Conservation (phyloP, 1,284 basidiomycete species). For the Cryptococcus jaspeensis region DNA sequence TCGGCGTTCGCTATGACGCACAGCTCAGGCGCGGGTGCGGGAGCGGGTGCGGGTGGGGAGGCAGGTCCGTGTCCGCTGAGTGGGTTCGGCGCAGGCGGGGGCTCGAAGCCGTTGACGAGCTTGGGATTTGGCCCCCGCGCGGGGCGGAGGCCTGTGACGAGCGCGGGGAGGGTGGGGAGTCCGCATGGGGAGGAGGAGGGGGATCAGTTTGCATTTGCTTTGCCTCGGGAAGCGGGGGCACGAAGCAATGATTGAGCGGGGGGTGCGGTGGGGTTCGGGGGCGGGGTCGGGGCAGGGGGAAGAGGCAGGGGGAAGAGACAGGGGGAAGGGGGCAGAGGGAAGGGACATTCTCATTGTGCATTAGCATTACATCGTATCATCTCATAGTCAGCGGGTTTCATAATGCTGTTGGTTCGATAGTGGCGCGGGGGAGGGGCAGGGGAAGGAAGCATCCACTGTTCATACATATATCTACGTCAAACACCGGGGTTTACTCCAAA, state of each 20-base stretch:
- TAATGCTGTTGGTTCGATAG: too few species aligned
- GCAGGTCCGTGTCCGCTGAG: background rate
- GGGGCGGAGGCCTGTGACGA: constrained; percentile 1
- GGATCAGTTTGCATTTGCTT: background rate
- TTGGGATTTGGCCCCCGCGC: too few species aligned
- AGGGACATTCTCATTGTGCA: background rate
- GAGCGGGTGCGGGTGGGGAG: too few species aligned
- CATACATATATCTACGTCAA: too few species aligned
- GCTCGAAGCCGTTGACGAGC: background rate
- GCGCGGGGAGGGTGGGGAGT: background rate
- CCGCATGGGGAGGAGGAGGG: background rate
- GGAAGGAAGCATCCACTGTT: too few species aligned
- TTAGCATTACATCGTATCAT: too few species aligned
- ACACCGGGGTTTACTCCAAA: too few species aligned
- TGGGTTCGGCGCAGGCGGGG: background rate
- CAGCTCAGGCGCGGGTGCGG: background rate
- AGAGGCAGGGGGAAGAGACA: background rate
- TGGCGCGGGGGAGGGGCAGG: too few species aligned
- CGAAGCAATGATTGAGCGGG: too few species aligned
- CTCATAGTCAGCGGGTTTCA: too few species aligned
- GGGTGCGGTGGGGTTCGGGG: too few species aligned
- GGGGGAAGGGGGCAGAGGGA: background rate
- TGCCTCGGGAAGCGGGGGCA: background rate
- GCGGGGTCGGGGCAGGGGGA: background rate
- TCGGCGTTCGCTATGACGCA: constrained; percentile 19